These are phyloP conservation scores for Stentor coeruleus DNA, from an alignment of 73 alveolate species.

Conservation along the genomic window DNA sequence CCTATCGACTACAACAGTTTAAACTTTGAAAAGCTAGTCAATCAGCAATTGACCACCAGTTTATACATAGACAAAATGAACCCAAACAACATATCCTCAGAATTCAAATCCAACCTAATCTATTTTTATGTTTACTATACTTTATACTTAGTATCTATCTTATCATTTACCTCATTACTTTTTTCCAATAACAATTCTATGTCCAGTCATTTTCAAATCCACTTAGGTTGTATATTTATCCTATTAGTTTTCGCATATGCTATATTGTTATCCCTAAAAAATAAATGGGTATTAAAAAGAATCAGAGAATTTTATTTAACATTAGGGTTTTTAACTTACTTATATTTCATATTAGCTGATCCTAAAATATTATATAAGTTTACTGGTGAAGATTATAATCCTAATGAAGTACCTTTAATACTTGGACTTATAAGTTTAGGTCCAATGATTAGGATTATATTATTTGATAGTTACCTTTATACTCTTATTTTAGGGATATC, in stretches of 20 bases:
- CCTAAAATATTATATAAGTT: neutral
- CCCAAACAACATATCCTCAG: neutral
- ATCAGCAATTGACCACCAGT: neutral
- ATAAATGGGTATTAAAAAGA: too few species aligned
- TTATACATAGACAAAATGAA: neutral
- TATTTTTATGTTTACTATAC: neutral
- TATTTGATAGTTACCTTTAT: neutral
- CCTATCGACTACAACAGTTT: conserved; percentile 3
- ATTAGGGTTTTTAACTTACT: neutral
- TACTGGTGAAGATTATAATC: conserved; percentile 12
- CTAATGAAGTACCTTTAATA: neutral
- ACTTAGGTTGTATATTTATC: neutral
- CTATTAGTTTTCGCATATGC: neutral
- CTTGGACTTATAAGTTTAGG: neutral
- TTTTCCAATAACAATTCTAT: too few species aligned
- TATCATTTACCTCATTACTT: too few species aligned
- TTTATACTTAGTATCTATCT: neutral
- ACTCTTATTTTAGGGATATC: neutral
- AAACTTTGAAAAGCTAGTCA: neutral
- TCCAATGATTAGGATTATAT: neutral
- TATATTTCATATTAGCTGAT: neutral
- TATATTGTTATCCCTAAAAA: neutral
- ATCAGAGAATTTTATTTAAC: neutral
- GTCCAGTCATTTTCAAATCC: neutral
- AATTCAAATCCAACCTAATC: neutral